Conservation (phyloP, 345 rosid genomes). For the Eucalyptus curtisii region DNA sequence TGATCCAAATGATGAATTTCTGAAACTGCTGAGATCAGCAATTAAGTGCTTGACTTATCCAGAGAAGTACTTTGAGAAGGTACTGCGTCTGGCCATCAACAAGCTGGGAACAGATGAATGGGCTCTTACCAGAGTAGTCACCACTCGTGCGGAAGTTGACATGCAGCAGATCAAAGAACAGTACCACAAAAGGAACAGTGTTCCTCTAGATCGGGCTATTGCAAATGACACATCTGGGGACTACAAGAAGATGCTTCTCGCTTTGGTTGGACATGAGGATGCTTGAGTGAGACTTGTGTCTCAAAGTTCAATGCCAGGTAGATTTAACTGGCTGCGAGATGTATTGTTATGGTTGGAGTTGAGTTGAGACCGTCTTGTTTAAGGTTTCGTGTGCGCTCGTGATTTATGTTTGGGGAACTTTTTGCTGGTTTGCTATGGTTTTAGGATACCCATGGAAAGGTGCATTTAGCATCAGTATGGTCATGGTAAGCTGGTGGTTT, state of each 20-base stretch:
- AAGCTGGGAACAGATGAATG: slow-evolving; percentile 77
- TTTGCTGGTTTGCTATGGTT: not conserved
- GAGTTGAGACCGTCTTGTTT: not conserved
- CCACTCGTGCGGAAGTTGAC: slow-evolving; percentile 79
- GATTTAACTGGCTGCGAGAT: not conserved
- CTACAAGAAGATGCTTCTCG: slow-evolving; percentile 66
- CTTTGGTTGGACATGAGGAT: slow-evolving; percentile 52
- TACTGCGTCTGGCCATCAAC: slow-evolving; percentile 60
- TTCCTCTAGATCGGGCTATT: slow-evolving; percentile 63
- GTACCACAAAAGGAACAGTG: slow-evolving; percentile 62
- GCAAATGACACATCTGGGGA: slow-evolving; percentile 71
- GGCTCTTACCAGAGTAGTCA: slow-evolving; percentile 67
- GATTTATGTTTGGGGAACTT: not conserved
- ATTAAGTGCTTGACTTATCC: slow-evolving; percentile 79
- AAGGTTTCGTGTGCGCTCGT: not conserved
- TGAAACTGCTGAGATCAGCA: slow-evolving; percentile 53
- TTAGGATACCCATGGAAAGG: not conserved
- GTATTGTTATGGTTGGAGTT: not conserved
- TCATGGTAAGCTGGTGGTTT: not conserved
- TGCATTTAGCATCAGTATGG: not conserved
- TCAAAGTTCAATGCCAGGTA: not conserved
- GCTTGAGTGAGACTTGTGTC: slow-evolving; percentile 14
- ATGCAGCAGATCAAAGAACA: slow-evolving; percentile 76
- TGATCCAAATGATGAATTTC: slow-evolving; percentile 53
- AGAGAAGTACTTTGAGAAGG: slow-evolving; percentile 80